A percentile compares a stretch with the other conserved stretches of the same genome.
Conservation (phyloP, 495 filamentous ascomycete genomes). For the Penicillium cataractarum region DNA sequence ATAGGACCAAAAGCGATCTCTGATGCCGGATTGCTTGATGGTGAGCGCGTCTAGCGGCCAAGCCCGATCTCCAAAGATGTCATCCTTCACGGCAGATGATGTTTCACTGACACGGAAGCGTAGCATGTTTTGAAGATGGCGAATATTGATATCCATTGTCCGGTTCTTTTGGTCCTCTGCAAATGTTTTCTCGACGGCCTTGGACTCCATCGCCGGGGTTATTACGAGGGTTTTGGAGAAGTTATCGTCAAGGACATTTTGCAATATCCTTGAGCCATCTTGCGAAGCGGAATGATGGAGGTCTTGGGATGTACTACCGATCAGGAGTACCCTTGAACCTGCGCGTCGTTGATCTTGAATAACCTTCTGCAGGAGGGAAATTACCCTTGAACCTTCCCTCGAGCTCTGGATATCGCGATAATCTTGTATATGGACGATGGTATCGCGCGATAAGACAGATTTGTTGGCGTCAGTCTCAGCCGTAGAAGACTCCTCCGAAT, state of each 20-base stretch:
- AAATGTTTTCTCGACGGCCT: conserved; percentile 42
- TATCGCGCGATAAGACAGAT: conserved; percentile 33
- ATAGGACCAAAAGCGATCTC: conserved; percentile 60
- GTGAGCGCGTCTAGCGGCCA: conserved; percentile 42
- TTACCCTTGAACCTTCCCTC: conserved; percentile 61
- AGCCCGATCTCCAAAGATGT: conserved; percentile 34
- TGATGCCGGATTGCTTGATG: conserved; percentile 48
- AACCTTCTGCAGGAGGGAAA: conserved; percentile 67
- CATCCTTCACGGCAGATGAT: conserved; percentile 37
- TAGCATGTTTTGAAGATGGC: conserved; percentile 71
- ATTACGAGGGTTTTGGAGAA: conserved; percentile 57
- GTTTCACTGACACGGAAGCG: conserved; percentile 45
- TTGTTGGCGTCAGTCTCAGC: conserved; percentile 16
- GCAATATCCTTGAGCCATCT: conserved; percentile 53
- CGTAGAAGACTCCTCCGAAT: conserved; percentile 12
- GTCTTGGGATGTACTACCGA: conserved; percentile 65
- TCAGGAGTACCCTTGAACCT: conserved; percentile 72
- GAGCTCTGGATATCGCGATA: conserved; percentile 73
- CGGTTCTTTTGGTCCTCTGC: conserved; percentile 50
- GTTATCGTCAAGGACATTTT: conserved; percentile 51
- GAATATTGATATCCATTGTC: conserved; percentile 65
- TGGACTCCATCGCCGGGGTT: conserved; percentile 42
- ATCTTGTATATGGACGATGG: conserved; percentile 82
- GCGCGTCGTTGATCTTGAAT: conserved; percentile 68
- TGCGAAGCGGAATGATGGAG: conserved; percentile 25